These are phyloP conservation scores for Pestalotiopsis sp. DNA, from an alignment of 2,329 filamentous ascomycete genomes.

Conservation along the genomic window DNA sequence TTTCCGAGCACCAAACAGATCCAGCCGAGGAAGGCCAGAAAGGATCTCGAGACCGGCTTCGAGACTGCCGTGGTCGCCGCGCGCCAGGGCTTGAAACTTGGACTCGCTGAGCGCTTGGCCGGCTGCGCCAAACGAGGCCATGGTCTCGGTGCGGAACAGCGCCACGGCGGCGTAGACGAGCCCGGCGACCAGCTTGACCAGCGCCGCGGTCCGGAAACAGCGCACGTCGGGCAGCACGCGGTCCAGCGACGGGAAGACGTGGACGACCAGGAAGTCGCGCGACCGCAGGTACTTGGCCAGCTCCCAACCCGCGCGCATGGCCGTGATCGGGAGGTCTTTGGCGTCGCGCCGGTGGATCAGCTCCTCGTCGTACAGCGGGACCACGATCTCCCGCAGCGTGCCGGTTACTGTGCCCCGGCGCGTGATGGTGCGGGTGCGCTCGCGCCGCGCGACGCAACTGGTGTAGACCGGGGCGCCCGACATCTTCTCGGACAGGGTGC, in stretches of 20 bases:
- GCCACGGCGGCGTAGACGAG: slow-evolving; percentile 5
- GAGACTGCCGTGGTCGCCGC: slow-evolving; percentile 5
- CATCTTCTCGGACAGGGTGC: neutral
- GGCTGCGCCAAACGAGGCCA: neutral
- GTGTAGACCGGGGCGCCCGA: too few species aligned
- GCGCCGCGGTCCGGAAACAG: neutral
- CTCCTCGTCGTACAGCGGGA: neutral
- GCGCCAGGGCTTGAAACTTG: neutral
- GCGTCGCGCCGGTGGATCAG: neutral
- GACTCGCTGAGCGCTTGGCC: neutral
- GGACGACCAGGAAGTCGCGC: slow-evolving; percentile 3
- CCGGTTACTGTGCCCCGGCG: neutral
- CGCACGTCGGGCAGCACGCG: slow-evolving; percentile 9
- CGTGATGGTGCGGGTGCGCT: neutral
- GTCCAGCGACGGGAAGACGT: slow-evolving; percentile 9
- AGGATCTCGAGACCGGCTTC: slow-evolving; percentile 16
- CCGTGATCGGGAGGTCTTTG: neutral
- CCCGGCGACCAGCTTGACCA: slow-evolving; percentile 12
- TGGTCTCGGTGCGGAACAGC: neutral
- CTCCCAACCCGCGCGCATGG: slow-evolving; percentile 10
- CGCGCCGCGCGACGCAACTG: neutral
- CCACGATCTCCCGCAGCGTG: neutral
- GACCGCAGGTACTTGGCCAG: slow-evolving; percentile 13
- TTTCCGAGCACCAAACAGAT: neutral
- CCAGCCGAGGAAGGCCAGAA: neutral